Evolutionary conservation across 192 early-diverging fungal species (phyloP).

Genomic region (Coemansia sp.): DNA sequence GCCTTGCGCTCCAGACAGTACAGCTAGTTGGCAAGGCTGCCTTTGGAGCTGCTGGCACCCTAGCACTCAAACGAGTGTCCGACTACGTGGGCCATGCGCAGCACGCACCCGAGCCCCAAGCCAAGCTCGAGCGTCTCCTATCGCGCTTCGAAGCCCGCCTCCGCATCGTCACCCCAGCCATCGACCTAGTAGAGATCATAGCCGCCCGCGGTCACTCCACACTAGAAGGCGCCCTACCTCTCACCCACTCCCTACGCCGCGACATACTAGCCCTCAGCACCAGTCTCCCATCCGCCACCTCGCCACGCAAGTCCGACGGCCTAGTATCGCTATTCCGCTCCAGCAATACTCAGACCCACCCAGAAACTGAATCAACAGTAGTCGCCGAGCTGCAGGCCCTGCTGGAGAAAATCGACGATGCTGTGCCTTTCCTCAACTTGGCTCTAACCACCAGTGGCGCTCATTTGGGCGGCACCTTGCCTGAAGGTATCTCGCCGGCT

Average conservation of each 20-base stretch:
- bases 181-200: constrained; percentile 67
- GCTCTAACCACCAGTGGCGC: constrained; percentile 58
- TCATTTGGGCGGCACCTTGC: constrained; percentile 49
- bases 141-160: constrained; percentile 58
- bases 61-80: constrained; percentile 53
- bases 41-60: constrained; percentile 55
- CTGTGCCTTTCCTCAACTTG: constrained; percentile 60
- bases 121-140: constrained; percentile 45
- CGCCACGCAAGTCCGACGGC: background rate
- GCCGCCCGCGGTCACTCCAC: constrained; percentile 65
- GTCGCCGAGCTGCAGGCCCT: constrained; percentile 24
- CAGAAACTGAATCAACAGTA: background rate
- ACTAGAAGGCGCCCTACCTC: constrained; percentile 59
- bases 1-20: constrained; percentile 62
- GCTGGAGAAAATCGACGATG: constrained; percentile 50
- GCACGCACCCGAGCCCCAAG: constrained; percentile 20
- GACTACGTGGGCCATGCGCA: constrained; percentile 47
- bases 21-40: constrained; percentile 65
- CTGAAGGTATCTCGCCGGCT: constrained; percentile 55
- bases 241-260: constrained; percentile 57
- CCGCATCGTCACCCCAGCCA: constrained; percentile 65
- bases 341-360: background rate
- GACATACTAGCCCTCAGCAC: constrained; percentile 58
- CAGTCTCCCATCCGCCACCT: background rate
- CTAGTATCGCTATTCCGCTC: constrained; percentile 6